These are phyloP conservation scores for Phalaenopsis equestris DNA, from an alignment of 106 monocot species.

Conservation along the genomic window DNA sequence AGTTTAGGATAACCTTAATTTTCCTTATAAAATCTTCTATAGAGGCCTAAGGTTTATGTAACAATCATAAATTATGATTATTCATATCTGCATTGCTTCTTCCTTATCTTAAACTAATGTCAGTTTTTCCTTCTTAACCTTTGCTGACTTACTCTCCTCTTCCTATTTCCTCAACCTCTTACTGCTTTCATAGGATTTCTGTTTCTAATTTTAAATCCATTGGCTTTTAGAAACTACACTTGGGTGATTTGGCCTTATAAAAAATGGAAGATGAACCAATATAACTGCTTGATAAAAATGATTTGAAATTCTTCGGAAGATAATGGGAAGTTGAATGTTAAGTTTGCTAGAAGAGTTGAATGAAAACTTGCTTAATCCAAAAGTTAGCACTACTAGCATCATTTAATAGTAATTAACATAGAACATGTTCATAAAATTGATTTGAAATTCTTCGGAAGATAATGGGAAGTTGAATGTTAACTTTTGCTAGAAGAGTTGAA, in stretches of 20 bases:
- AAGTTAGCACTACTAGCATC: neutral
- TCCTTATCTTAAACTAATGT: too few relatives aligned
- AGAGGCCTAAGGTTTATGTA: too few relatives aligned
- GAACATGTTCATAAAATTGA: neutral
- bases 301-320: neutral
- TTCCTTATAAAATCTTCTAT: too few relatives aligned
- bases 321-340: neutral
- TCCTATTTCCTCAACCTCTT: too few relatives aligned
- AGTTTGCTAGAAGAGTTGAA: neutral
- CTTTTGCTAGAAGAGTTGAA: neutral
- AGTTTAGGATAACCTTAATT: too few relatives aligned
- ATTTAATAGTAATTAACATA: too few relatives aligned
- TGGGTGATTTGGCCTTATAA: neutral
- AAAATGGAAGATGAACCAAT: neutral
- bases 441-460: neutral
- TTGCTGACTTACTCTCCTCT: too few relatives aligned
- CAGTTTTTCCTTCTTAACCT: too few relatives aligned
- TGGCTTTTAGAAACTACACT: neutral
- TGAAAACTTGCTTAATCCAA: neutral
- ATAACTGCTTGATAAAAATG: neutral
- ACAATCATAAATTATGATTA: too few relatives aligned
- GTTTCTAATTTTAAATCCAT: neutral
- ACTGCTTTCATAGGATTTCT: too few relatives aligned
- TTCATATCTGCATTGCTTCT: too few relatives aligned
- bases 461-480: neutral